These are phyloP conservation scores for Lasiosphaeris hirsuta DNA, from an alignment of 495 filamentous ascomycete genomes.

Conservation along the genomic window DNA sequence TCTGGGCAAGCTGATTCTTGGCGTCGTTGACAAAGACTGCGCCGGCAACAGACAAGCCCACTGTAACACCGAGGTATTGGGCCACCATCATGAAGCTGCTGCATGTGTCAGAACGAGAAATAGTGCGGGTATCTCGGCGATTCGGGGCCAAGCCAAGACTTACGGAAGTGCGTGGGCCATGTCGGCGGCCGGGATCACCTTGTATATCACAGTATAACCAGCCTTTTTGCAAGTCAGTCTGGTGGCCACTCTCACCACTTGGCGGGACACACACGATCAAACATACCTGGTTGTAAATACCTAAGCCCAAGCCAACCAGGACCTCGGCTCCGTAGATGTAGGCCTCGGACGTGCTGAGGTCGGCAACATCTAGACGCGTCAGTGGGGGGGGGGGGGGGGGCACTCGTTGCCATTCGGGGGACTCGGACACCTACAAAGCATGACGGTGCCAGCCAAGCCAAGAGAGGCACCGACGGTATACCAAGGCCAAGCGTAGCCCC, in stretches of 20 bases:
- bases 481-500: constrained; percentile 57
- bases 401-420: too few relatives aligned
- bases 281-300: not conserved
- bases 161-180: not conserved
- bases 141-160: too few relatives aligned
- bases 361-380: too few relatives aligned
- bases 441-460: constrained; percentile 45
- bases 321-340: not conserved
- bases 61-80: not conserved
- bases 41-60: not conserved
- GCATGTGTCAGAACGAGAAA: too few relatives aligned
- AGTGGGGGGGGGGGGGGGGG: too few relatives aligned
- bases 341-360: too few relatives aligned
- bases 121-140: too few relatives aligned
- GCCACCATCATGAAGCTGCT: not conserved
- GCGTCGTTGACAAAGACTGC: not conserved
- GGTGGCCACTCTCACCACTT: not conserved
- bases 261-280: not conserved
- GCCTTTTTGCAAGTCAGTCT: not conserved
- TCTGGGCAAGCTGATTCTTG: not conserved
- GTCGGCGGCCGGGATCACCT: not conserved
- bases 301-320: not conserved
- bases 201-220: not conserved
- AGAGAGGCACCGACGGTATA: constrained; percentile 50
- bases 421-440: constrained; percentile 34